Evolutionary conservation across 345 rosid genomes (phyloP), one percentile per base, ranked within the genome.

Genomic region (Bruguiera sexangula): DNA sequence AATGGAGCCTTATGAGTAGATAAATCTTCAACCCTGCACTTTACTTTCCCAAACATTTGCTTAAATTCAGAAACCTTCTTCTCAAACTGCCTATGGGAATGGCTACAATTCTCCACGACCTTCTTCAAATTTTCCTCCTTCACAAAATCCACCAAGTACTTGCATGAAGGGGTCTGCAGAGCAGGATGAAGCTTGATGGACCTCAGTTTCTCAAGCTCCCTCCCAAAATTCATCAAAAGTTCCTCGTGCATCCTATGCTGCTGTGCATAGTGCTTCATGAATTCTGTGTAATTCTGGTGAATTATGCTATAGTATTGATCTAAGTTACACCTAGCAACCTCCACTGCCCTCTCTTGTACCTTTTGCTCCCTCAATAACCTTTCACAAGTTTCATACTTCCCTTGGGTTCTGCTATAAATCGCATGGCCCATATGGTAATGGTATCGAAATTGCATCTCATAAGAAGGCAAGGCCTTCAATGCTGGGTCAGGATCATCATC

Each of bases 401-500:
- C 78, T 65, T 78, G 86, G 5, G 95, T 90, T 69, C 86, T 82
- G 66, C 73, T 77, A 67, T 84, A 90, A 60, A 92, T 74, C 0
- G 78, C 81, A 21, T 84, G 81, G 7, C 98, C 96, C 67, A 73
- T 76, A 16, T 78, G 91, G 64, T 70, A 90, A 71, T 96, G 99
- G 77, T 84, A 84, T 69, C 95, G 80, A 79, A 96, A 96, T 57
- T 73, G 92, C 79, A 93, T 88, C 81, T 92, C 98, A 67, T 92
- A 96, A 36, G 88, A 83, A 73, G 98, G 98, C 75, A 96, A 78
- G 31, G 97, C 97, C 86, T 89, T 96, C 80, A 96, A 75, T 63
- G 98, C 98, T 36, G 98, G 99, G 75, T 96, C 99, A 0, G 83
- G 66, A 36, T 92, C 92, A 79, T 92, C 95, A 60, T 90, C 99